Evolutionary conservation across 129 eudicot genomes (phyloP).

Genomic region (Artemisia annua): DNA sequence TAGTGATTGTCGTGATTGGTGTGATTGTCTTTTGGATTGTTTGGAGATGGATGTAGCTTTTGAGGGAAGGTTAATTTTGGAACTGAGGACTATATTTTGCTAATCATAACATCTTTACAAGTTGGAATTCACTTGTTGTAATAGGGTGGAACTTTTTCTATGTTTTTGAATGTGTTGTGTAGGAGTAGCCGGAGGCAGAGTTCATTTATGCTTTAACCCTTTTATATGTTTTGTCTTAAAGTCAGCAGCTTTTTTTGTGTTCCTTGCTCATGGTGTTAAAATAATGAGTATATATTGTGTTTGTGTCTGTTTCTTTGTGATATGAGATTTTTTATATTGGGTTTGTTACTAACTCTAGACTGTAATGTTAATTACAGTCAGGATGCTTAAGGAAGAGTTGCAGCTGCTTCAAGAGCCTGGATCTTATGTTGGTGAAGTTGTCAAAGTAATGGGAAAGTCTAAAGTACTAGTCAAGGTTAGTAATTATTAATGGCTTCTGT

Average conservation of each 20-base stretch:
- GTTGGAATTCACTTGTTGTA: not conserved
- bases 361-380: conserved; percentile 27
- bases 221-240: not conserved
- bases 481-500: not conserved
- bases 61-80: not conserved
- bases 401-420: conserved; percentile 50
- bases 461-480: conserved; percentile 52
- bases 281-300: not conserved
- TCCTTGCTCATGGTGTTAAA: not conserved
- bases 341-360: not conserved
- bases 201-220: not conserved
- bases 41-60: not conserved
- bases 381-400: conserved; percentile 55
- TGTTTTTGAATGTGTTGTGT: too few species aligned
- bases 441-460: conserved; percentile 49
- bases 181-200: not conserved
- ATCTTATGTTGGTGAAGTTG: conserved; percentile 50
- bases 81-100: not conserved
- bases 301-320: not conserved
- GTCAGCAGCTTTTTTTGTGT: not conserved
- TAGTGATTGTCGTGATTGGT: not conserved
- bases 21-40: not conserved
- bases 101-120: not conserved
- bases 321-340: not conserved
- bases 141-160: too few species aligned